These are phyloP conservation scores for Candida schatavii DNA, from an alignment of 805 yeast species.

Conservation along the genomic window DNA sequence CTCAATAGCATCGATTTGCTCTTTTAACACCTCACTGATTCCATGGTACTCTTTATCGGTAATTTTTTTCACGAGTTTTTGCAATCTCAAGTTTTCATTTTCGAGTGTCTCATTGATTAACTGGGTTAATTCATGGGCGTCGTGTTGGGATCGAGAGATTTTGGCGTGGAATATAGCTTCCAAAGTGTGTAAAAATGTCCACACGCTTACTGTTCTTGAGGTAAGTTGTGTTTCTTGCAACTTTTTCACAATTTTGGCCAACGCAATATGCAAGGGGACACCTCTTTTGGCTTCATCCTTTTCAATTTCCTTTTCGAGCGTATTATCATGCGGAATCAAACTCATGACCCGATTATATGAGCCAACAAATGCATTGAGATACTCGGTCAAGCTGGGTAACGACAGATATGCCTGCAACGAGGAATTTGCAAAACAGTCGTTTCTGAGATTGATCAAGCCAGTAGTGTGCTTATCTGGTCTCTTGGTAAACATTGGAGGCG, in stretches of 20 bases:
- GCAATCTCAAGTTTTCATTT: constrained; percentile 52
- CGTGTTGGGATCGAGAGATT: constrained; percentile 80
- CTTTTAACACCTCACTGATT: constrained; percentile 2
- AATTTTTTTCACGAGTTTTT: constrained; percentile 25
- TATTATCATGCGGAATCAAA: constrained; percentile 9
- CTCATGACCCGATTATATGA: constrained; percentile 21
- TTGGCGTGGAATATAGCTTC: constrained; percentile 71
- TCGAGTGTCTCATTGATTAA: constrained; percentile 74
- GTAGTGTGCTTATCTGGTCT: constrained; percentile 76
- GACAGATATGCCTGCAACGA: constrained; percentile 77
- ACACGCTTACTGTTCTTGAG: constrained; percentile 60
- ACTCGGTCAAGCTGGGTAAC: constrained; percentile 55
- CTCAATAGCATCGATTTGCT: constrained; percentile 13
- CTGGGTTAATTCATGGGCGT: constrained; percentile 91
- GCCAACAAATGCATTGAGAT: constrained; percentile 45
- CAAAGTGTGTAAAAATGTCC: constrained; percentile 73
- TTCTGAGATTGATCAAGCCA: constrained; percentile 76
- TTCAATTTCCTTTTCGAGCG: constrained; percentile 6
- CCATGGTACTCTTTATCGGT: constrained; percentile 8
- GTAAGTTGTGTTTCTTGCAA: constrained; percentile 62
- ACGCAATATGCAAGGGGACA: constrained; percentile 54
- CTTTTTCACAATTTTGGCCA: constrained; percentile 50
- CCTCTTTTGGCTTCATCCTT: constrained; percentile 12
- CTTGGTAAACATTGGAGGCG: constrained; percentile 38
- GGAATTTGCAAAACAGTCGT: constrained; percentile 92